phyloP scores from a whole-genome alignment of 768 basidiomycete species.

The Termitomyces eurrhizus region DNA sequence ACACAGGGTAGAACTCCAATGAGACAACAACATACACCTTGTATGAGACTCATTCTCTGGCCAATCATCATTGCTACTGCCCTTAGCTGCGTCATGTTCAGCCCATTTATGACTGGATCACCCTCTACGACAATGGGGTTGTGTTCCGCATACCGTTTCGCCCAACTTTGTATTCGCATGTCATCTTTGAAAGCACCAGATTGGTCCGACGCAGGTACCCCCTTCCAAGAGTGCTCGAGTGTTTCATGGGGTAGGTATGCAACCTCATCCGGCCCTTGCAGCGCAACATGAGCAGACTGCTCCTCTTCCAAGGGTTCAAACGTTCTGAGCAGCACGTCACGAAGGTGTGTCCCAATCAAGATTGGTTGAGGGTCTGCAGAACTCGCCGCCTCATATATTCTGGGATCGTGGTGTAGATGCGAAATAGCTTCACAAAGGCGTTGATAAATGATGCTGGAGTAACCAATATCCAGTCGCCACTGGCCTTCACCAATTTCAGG shows the following conservation, averaged over 20 bases:
- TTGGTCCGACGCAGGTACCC: conserved; percentile 13
- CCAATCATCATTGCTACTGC: conserved; percentile 89
- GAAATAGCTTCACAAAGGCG: conserved; percentile 69
- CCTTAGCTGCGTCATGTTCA: conserved; percentile 76
- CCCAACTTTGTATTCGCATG: conserved; percentile 81
- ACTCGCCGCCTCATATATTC: conserved; percentile 29
- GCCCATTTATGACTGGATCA: conserved; percentile 60
- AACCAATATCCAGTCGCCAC: conserved; percentile 73
- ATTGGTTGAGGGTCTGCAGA: conserved; percentile 43
- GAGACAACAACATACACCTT: conserved; percentile 59
- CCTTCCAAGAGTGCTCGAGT: conserved; percentile 30
- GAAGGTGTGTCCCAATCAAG: conserved; percentile 66
- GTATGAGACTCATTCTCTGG: conserved; percentile 73
- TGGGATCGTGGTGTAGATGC: conserved; percentile 52
- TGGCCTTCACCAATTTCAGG: conserved; percentile 37
- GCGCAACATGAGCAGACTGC: conserved; percentile 26
- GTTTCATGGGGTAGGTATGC: conserved; percentile 32
- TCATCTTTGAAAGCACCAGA: conserved; percentile 64
- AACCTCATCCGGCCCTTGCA: conserved; percentile 38
- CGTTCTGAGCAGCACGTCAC: conserved; percentile 64
- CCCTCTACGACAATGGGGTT: conserved; percentile 69
- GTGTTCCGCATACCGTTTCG: conserved; percentile 53
- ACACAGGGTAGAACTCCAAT: neutral
- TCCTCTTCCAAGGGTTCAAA: conserved; percentile 35
- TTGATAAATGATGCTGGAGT: conserved; percentile 58